These are phyloP conservation scores for Aechmea fasciata DNA, from an alignment of 176 grass and related monocot species.

Conservation along the genomic window DNA sequence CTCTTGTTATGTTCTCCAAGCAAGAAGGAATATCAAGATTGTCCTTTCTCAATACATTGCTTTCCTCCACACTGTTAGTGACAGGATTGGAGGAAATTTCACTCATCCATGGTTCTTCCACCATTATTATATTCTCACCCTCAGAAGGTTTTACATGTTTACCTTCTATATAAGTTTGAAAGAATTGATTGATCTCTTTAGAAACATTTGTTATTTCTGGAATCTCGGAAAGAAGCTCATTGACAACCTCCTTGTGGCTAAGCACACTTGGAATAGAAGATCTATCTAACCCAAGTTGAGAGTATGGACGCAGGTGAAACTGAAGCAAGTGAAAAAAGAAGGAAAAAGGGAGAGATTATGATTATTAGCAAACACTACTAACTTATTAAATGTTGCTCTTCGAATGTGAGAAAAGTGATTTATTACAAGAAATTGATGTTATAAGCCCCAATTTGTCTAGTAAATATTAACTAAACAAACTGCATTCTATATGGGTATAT, in stretches of 20 bases:
- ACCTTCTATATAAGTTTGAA: constrained; percentile 26
- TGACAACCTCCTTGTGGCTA: constrained; percentile 55
- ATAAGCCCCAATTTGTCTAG: too few relatives aligned
- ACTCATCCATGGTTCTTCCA: constrained; percentile 76
- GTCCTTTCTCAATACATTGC: constrained; percentile 21
- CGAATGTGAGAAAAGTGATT: too few relatives aligned
- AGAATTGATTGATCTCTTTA: constrained; percentile 47
- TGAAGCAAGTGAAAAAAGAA: constrained; percentile 31
- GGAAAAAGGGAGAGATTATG: background rate
- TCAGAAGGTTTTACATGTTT: constrained; percentile 20
- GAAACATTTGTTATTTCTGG: constrained; percentile 73
- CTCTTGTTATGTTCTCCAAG: constrained; percentile 56
- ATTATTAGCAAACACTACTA: background rate
- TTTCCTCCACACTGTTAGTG: constrained; percentile 23
- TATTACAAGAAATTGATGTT: too few relatives aligned
- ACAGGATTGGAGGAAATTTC: constrained; percentile 22
- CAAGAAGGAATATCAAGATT: constrained; percentile 42
- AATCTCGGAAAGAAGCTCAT: constrained; percentile 69
- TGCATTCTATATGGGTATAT: background rate
- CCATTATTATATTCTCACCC: constrained; percentile 35
- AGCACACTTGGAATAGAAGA: constrained; percentile 49
- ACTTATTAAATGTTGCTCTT: background rate
- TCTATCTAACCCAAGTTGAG: constrained; percentile 81
- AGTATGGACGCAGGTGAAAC: constrained; percentile 84
- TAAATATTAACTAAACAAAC: constrained; percentile 14